Base-by-base conservation (phyloP, 2,329 filamentous ascomycete genomes). In the Aspergillus piperis region DNA sequence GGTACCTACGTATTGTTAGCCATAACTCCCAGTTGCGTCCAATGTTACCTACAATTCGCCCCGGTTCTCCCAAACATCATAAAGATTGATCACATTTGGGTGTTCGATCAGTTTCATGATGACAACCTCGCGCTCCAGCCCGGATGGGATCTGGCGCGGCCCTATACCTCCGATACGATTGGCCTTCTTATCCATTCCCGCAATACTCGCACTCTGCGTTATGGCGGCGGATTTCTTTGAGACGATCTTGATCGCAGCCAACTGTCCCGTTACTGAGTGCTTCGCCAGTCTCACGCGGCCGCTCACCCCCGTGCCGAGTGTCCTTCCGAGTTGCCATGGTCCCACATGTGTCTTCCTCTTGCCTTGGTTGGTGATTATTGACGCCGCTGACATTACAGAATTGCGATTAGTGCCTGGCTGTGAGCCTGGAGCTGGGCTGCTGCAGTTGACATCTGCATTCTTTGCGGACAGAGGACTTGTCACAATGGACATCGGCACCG, bases 31-130 rank as follows among this genome's bases (percentile, higher is more conserved):
- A 15, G 13, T 8, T 27, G 23, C 1, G 11, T 3, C 4, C 8
- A 6, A 44, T 7, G 11, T 41, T 1, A 79, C 90, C 80, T 82
- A 97, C 91, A 99, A 88, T 76, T 99, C 93, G 59, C 92, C 90
- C 21, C 91, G 86, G 73, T 97, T 98, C 78, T 99, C 95, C 94
- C 94, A 99, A 30, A 99, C 94, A 77, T 99, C 95, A 73, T 94
- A 95, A 8, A 99, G 80, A 67, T 90, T 91, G 76, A 97, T 93
- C 69, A 98, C 94, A 74, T 98, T 95, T 5, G 90, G 91, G 77
- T 99, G 95, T 70, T 96, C 89, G 62, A 98, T 91, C 60, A 98
- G 84, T 78, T 97, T 98, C 85, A 99, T 92, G 68, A 99, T 96
- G 32, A 94, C 92, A 42, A 99, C 93, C 73, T 99, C 95, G 57